These are phyloP conservation scores for Phytopythium sindhum DNA, from an alignment of 352 stramenopile genomes.

Conservation along the genomic window DNA sequence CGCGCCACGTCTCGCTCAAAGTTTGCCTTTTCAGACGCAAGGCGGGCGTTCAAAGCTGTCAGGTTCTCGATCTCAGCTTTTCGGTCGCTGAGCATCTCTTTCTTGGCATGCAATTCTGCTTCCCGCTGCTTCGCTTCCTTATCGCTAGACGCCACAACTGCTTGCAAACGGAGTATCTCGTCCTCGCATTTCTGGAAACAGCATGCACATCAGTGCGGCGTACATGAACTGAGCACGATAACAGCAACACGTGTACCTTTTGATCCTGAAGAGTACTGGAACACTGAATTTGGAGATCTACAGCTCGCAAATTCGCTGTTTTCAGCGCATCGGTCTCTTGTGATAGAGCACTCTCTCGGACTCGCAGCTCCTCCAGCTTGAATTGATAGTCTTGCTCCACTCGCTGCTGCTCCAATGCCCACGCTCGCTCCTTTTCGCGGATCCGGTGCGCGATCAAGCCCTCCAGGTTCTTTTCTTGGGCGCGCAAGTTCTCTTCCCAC, in stretches of 20 bases:
- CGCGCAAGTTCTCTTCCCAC: conserved; percentile 39
- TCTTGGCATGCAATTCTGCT: conserved; percentile 8
- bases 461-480: conserved; percentile 47
- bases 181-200: conserved; percentile 6
- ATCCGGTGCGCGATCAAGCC: conserved; percentile 34
- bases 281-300: neutral
- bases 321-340: conserved; percentile 22
- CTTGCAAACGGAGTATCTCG: neutral
- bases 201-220: neutral
- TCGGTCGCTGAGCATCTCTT: conserved; percentile 3
- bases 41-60: conserved; percentile 13
- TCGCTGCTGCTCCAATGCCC: conserved; percentile 40
- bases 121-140: conserved; percentile 23
- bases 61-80: conserved; percentile 12
- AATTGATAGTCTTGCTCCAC: conserved; percentile 21
- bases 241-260: neutral
- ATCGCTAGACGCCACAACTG: conserved; percentile 2
- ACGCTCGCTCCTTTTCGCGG: conserved; percentile 45
- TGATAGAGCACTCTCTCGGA: conserved; percentile 23
- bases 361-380: conserved; percentile 27
- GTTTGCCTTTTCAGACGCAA: conserved; percentile 22
- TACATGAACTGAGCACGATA: too few species aligned
- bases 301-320: conserved; percentile 9
- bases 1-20: conserved; percentile 17
- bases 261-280: conserved; percentile 1